Evolutionary conservation across 176 grass and related monocot species (phyloP).

Genomic region (Carex pumila): DNA sequence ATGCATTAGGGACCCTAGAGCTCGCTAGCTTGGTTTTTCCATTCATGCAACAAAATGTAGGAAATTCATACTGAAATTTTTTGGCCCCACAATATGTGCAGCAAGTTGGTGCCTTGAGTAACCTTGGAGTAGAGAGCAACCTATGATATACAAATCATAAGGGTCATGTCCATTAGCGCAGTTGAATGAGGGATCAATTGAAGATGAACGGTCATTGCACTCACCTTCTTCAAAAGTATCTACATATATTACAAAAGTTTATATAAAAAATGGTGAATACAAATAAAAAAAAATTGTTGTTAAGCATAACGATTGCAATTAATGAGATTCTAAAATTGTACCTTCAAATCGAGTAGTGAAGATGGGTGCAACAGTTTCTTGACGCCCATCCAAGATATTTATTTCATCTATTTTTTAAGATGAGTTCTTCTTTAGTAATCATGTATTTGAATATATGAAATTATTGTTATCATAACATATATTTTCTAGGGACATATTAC

Average conservation of each 20-base stretch:
- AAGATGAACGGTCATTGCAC: no score
- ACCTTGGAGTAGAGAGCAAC: neutral
- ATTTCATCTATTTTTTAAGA: no score
- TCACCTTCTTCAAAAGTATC: neutral
- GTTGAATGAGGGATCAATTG: neutral
- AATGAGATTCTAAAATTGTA: neutral
- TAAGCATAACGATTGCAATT: neutral
- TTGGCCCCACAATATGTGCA: slow-evolving; percentile 1
- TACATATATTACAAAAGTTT: neutral
- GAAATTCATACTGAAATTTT: slow-evolving; percentile 8
- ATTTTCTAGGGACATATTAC: no score
- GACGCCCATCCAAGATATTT: no score
- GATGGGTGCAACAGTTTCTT: no score
- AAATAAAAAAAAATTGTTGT: neutral
- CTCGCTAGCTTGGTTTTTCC: slow-evolving; percentile 9
- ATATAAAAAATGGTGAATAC: neutral
- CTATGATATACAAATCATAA: neutral
- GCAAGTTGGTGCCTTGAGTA: neutral
- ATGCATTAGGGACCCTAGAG: neutral
- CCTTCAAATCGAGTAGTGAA: neutral
- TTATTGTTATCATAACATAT: no score
- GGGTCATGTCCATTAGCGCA: neutral
- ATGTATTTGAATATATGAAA: no score
- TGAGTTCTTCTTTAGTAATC: no score
- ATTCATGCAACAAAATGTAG: slow-evolving; percentile 26